Evolutionary conservation across 805 yeast genomes (phyloP).

Genomic region (Starmerella asiatica): DNA sequence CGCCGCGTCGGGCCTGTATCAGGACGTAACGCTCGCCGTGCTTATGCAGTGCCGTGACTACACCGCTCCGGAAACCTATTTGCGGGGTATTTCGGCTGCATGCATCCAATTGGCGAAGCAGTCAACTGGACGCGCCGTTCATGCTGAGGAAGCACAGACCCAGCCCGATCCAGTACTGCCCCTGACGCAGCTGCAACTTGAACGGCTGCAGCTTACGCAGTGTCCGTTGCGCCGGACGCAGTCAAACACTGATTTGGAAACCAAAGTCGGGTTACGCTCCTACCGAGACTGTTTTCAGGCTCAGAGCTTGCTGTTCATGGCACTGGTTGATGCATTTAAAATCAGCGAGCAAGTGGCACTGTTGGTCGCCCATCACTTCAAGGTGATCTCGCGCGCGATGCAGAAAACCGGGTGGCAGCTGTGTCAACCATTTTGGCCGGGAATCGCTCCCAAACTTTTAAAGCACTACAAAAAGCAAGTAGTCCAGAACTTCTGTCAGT

Average conservation of each 20-base stretch:
- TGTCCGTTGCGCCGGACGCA: neutral
- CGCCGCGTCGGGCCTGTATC: constrained; percentile 7
- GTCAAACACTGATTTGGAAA: neutral
- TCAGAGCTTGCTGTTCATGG: constrained; percentile 26
- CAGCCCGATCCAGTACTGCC: neutral
- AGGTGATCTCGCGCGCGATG: constrained; percentile 43
- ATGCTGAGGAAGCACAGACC: neutral
- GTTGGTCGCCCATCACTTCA: constrained; percentile 52
- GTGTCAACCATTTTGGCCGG: constrained; percentile 57
- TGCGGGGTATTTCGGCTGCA: constrained; percentile 4
- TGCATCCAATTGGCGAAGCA: constrained; percentile 4
- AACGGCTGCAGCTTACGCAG: neutral
- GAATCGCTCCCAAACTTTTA: constrained; percentile 12
- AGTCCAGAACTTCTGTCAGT: constrained; percentile 46
- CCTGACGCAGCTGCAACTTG: neutral
- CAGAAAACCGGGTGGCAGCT: constrained; percentile 63
- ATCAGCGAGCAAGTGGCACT: constrained; percentile 49
- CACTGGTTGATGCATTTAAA: constrained; percentile 51
- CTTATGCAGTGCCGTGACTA: constrained; percentile 1
- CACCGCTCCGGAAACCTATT: constrained; percentile 5
- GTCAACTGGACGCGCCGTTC: neutral
- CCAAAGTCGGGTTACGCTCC: constrained; percentile 3
- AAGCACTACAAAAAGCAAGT: constrained; percentile 33
- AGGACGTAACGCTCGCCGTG: constrained; percentile 6
- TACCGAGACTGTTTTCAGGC: constrained; percentile 12